Evolutionary conservation across 805 yeast species (phyloP), one percentile per base, ranked within the genome.

Genomic region (Candida ascalaphidarum): DNA sequence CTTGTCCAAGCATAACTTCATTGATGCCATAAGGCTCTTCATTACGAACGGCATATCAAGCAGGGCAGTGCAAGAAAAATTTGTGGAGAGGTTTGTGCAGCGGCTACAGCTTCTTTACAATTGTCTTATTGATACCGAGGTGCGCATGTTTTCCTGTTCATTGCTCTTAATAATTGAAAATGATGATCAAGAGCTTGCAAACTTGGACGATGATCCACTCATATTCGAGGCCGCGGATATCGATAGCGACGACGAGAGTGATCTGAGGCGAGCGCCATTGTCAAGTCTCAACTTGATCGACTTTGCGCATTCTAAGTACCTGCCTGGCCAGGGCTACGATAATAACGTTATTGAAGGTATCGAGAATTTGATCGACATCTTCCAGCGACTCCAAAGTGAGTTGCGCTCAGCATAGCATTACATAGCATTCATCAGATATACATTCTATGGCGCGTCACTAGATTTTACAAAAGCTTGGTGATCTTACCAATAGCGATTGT

Each of bases 401-500:
- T n/a, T n/a, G n/a, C n/a, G n/a, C n/a, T n/a, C n/a, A n/a, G n/a
- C n/a, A n/a, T n/a, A n/a, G n/a, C n/a, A n/a, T n/a, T n/a, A n/a
- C n/a, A n/a, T n/a, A n/a, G n/a, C n/a, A n/a, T n/a, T n/a, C n/a
- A n/a, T n/a, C n/a, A n/a, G n/a, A n/a, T n/a, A n/a, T n/a, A n/a
- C n/a, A n/a, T n/a, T n/a, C n/a, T n/a, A n/a, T n/a, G n/a, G n/a
- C n/a, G n/a, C n/a, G 15, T 13, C 25, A 7, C 8, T n/a, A 21
- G 8, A 37, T 41, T 52, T 36, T 71, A 78, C 56, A 86, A 65
- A 40, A 92, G 65, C 65, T 89, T 89, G 35, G 95, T 83, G 48
- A 92, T 85, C 63, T 89, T 88, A 63, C 99, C 99, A 58, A 92
- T 92, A 41, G 98, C 99, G 61, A 92, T 88, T 30, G 98, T 92